A percentile compares a stretch with the other conserved stretches of the same genome.
Evolutionary conservation across 2,329 filamentous ascomycete genomes (phyloP).

Genomic region (Exophiala aquamarina): DNA sequence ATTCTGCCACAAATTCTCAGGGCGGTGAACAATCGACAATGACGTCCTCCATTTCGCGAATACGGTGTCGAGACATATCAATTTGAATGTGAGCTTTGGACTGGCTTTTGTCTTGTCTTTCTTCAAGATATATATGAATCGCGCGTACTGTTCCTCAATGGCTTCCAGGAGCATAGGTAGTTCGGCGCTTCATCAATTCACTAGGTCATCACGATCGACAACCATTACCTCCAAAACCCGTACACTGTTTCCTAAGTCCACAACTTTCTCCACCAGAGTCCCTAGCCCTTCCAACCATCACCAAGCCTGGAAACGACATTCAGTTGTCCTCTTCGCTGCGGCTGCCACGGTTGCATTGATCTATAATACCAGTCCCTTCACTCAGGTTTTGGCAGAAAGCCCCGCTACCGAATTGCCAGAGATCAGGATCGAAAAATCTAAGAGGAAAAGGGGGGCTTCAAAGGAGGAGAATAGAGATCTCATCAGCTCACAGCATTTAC

Average conservation of each 20-base stretch:
- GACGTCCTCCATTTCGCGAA: background rate
- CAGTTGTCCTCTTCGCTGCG: slow-evolving; percentile 38
- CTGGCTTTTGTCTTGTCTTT: too few relatives aligned
- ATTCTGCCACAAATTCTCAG: slow-evolving; percentile 1
- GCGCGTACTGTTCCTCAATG: slow-evolving; percentile 1
- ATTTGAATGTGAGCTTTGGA: too few relatives aligned
- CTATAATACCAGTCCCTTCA: slow-evolving; percentile 30
- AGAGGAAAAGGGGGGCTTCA: slow-evolving; percentile 54
- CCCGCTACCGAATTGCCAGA: slow-evolving; percentile 48
- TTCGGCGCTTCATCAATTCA: background rate
- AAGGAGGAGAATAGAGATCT: slow-evolving; percentile 73
- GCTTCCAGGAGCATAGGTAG: background rate
- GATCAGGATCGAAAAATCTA: slow-evolving; percentile 67
- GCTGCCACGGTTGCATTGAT: slow-evolving; percentile 43
- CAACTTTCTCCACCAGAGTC: slow-evolving; percentile 9
- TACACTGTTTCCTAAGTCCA: slow-evolving; percentile 4
- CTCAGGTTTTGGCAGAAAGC: slow-evolving; percentile 50
- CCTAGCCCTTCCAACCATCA: slow-evolving; percentile 3
- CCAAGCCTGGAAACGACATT: slow-evolving; percentile 28
- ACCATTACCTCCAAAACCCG: background rate
- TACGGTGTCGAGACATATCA: too few relatives aligned
- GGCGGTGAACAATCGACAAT: slow-evolving; percentile 1
- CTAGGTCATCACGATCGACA: background rate
- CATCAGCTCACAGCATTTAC: slow-evolving; percentile 81
- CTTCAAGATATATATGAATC: too few relatives aligned